Percentiles rank a stretch among this genome's conserved stretches.
Conservation (phyloP, 2,329 filamentous ascomycete genomes). For the Albophoma yamanashiensis region DNA sequence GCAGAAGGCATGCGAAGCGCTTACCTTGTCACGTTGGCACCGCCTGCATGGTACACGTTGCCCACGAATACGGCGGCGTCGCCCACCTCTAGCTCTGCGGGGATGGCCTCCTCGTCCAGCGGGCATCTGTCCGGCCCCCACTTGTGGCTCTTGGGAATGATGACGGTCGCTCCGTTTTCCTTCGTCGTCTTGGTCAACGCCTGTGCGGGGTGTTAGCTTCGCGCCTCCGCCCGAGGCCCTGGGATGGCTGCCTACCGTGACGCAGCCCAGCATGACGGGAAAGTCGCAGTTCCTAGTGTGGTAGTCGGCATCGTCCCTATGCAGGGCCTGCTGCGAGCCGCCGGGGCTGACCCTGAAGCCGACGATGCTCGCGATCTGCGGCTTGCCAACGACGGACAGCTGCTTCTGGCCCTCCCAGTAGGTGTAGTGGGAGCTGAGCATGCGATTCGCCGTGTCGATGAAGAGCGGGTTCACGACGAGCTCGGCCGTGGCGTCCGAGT, state of each 20-base stretch:
- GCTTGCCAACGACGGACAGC: constrained; percentile 21
- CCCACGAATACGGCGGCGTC: constrained; percentile 28
- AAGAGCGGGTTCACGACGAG: constrained; percentile 22
- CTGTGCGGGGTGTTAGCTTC: constrained; percentile 1
- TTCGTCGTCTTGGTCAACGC: constrained; percentile 27
- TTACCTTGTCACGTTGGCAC: constrained; percentile 21
- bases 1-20: neutral
- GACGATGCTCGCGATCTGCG: constrained; percentile 23
- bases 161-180: constrained; percentile 29
- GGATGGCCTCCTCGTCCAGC: constrained; percentile 23
- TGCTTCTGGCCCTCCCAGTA: constrained; percentile 23
- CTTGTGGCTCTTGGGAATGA: constrained; percentile 27
- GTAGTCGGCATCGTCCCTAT: constrained; percentile 22
- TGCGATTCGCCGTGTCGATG: constrained; percentile 19
- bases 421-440: constrained; percentile 23
- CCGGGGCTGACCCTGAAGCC: constrained; percentile 28
- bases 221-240: neutral
- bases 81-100: constrained; percentile 27
- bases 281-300: constrained; percentile 19
- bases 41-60: constrained; percentile 28
- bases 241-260: constrained; percentile 7
- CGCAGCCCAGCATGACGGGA: constrained; percentile 25
- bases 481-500: constrained; percentile 26
- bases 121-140: constrained; percentile 27
- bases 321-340: constrained; percentile 24